Evolutionary conservation across 495 filamentous ascomycete genomes (phyloP).

Genomic region (Penicillium alfredii): DNA sequence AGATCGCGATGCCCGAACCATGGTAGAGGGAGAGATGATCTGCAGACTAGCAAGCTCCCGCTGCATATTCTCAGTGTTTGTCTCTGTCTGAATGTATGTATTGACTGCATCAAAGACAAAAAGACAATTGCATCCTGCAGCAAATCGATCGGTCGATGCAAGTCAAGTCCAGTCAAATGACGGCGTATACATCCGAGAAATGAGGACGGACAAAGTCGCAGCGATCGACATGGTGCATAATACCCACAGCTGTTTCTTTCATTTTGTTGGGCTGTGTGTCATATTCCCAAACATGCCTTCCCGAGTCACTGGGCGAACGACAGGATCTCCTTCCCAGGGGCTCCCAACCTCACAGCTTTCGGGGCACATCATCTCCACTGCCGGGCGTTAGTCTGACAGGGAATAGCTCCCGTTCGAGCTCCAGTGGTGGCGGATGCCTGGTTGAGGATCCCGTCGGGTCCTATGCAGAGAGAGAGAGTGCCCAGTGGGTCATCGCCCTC

Average conservation of each 20-base stretch:
- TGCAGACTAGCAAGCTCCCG: too few species aligned
- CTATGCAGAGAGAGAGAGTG: too few species aligned
- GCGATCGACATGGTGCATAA: constrained; percentile 3
- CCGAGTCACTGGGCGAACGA: too few species aligned
- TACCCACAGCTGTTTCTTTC: not conserved
- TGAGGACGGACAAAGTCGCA: constrained; percentile 1
- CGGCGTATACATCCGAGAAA: too few species aligned
- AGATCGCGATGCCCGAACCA: constrained; percentile 6
- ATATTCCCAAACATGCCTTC: too few species aligned
- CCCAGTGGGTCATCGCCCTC: constrained; percentile 12
- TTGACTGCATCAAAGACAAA: too few species aligned
- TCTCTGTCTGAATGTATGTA: too few species aligned
- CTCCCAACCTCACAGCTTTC: constrained; percentile 6
- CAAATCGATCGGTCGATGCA: constrained; percentile 4
- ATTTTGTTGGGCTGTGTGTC: too few species aligned
- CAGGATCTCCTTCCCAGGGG: too few species aligned
- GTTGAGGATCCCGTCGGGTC: constrained; percentile 11
- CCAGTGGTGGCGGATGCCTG: constrained; percentile 17
- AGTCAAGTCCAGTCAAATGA: too few species aligned
- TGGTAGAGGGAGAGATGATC: constrained; percentile 6
- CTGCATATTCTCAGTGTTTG: too few species aligned
- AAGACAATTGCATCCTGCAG: too few species aligned
- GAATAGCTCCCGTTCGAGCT: constrained; percentile 8
- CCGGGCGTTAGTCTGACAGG: constrained; percentile 13
- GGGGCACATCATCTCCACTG: constrained; percentile 11